phyloP scores from a whole-genome alignment of 495 filamentous ascomycete genomes.

The Podospora didyma region DNA sequence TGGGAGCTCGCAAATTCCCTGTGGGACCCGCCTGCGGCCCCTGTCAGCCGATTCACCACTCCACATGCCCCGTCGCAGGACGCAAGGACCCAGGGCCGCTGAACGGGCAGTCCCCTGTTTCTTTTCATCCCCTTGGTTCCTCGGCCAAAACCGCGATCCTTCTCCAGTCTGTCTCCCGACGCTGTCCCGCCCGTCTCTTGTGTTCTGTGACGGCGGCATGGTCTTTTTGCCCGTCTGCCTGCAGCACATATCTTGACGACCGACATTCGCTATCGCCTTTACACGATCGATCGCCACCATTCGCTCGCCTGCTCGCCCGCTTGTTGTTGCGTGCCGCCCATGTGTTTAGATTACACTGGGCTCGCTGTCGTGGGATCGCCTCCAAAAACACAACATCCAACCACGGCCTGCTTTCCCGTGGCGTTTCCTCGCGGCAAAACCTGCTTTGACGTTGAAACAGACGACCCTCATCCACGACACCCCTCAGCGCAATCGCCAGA shows the following conservation, averaged over 20 bases:
- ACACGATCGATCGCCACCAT: not conserved
- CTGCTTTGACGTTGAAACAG: slow-evolving; percentile 23
- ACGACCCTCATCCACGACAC: slow-evolving; percentile 13
- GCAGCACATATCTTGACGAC: not conserved
- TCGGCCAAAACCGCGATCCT: slow-evolving; percentile 15
- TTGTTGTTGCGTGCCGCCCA: not conserved
- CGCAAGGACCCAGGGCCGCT: not conserved
- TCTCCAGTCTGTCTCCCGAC: not conserved
- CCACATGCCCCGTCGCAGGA: slow-evolving; percentile 18
- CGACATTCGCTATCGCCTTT: not conserved
- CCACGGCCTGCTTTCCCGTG: slow-evolving; percentile 6
- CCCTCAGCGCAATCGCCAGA: slow-evolving; percentile 11
- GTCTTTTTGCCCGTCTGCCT: not conserved
- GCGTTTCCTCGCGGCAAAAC: slow-evolving; percentile 17
- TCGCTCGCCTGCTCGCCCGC: not conserved
- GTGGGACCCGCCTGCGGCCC: slow-evolving; percentile 5
- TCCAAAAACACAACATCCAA: not conserved
- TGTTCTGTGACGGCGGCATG: not conserved
- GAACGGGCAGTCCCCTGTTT: slow-evolving; percentile 11
- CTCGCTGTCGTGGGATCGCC: slow-evolving; percentile 1
- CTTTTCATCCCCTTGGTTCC: slow-evolving; percentile 12
- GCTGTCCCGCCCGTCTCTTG: not conserved
- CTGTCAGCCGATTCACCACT: slow-evolving; percentile 2
- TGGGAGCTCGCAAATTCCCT: slow-evolving; percentile 4
- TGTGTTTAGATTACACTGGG: not conserved